Evolutionary conservation across 805 yeast species (phyloP).

Genomic region (Metschnikowia chrysomelidarum): DNA sequence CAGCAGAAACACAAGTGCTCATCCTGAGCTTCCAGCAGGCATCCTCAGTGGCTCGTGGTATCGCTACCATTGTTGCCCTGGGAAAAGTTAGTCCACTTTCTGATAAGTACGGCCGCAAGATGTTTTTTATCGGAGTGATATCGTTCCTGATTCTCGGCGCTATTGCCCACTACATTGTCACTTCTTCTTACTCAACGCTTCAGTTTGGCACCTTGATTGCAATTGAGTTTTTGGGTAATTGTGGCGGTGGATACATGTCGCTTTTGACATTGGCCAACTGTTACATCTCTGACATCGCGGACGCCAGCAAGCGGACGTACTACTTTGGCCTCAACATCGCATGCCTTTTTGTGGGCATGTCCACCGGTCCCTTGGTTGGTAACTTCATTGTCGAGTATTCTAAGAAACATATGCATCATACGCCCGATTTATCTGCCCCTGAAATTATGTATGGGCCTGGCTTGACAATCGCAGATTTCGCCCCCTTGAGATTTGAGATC

Average conservation of each 20-base stretch:
- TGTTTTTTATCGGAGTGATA: conserved; percentile 21
- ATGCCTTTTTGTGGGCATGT: conserved; percentile 55
- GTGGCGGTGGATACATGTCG: conserved; percentile 61
- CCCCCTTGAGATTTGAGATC: conserved; percentile 32
- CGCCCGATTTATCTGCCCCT: not conserved
- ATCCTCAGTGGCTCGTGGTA: conserved; percentile 38
- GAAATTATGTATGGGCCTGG: conserved; percentile 1
- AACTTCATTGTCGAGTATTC: conserved; percentile 10
- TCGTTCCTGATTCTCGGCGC: conserved; percentile 22
- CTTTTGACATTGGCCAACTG: conserved; percentile 59
- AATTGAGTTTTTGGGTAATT: conserved; percentile 43
- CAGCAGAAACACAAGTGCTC: conserved; percentile 33
- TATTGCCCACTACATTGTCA: conserved; percentile 21
- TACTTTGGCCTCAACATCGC: conserved; percentile 62
- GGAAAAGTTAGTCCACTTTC: conserved; percentile 46
- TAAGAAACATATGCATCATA: not conserved
- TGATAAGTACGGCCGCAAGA: conserved; percentile 38
- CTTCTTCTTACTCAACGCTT: conserved; percentile 27
- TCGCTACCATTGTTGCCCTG: conserved; percentile 48
- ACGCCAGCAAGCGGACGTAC: conserved; percentile 54
- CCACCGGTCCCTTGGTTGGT: conserved; percentile 62
- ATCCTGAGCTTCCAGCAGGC: conserved; percentile 51
- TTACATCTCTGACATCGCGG: conserved; percentile 71
- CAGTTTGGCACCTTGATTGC: conserved; percentile 38
- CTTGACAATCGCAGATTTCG: conserved; percentile 25